phyloP scores from a whole-genome alignment of 192 early-diverging fungal genomes.

The Coemansia sp. region DNA sequence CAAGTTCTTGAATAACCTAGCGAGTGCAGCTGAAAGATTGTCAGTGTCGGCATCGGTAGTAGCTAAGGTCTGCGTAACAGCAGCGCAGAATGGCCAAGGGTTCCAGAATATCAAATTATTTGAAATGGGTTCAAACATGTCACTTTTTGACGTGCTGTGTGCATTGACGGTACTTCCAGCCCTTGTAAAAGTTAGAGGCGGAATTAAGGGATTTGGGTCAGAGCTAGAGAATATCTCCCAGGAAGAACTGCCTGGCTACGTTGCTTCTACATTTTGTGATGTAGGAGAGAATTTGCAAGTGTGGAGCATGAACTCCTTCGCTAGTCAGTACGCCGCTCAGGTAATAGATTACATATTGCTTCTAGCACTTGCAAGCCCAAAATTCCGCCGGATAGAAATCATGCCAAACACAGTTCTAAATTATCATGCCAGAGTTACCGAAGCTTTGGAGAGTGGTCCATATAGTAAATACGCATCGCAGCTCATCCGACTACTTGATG shows the following conservation, averaged over 20 bases:
- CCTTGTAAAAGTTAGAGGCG: not conserved
- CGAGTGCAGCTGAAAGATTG: too few species aligned
- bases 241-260: not conserved
- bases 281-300: not conserved
- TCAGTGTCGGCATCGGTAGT: not conserved
- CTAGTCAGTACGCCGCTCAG: not conserved
- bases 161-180: not conserved
- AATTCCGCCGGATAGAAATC: not conserved
- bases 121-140: not conserved
- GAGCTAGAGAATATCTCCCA: not conserved
- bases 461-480: not conserved
- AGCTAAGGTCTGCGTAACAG: not conserved
- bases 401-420: not conserved
- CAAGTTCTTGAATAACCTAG: not conserved
- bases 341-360: not conserved
- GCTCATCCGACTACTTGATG: not conserved
- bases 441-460: not conserved
- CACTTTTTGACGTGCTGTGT: not conserved
- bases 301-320: not conserved
- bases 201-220: not conserved
- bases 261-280: not conserved
- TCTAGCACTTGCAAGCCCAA: not conserved
- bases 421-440: not conserved
- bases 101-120: not conserved
- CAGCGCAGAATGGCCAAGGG: not conserved